Evolutionary conservation across 306 rosid species (phyloP), one percentile per base, ranked within the genome.

Genomic region (Dryas alaskensis): DNA sequence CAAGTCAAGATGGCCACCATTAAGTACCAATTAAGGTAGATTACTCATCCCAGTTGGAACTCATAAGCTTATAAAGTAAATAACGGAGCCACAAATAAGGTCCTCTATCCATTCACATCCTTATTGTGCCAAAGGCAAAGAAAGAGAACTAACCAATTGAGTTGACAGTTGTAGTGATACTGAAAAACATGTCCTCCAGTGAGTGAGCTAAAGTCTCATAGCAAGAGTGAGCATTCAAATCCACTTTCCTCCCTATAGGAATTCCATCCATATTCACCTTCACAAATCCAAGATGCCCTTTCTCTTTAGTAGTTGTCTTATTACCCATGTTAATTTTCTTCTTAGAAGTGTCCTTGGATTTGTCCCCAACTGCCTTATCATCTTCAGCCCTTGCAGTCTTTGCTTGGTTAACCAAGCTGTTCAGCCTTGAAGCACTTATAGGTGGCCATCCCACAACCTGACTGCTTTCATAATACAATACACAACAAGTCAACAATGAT

Each of bases 401-500:
- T 57, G 89, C 84, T 53, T 82, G 93, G 87, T 84, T 86, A 44
- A 78, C 84, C 77, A 89, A 73, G 85, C 93, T 80, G 78, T 84
- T 83, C 78, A 89, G 81, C 81, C 93, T 89, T 49, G 86, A 69
- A 54, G 93, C 78, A 71, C 89, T 86, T 49, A 89, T 66, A 39
- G 93, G 93, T 50, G 93, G 93, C 93, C 93, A 89, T 67, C 93
- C 93, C 82, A 89, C 91, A 62, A 86, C 89, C 69, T 84, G 93
- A 78, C 93, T 89, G 89, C 73, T 82, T 76, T 73, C 76, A 52
- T 2, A 60, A 65, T 3, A 48, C 43, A 65, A 52, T 66, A 43
- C 13, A 44, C 44, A 49, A 78, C 22, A 22, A 22, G 22, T 22
- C 22, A 22, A 22, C 25, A 45, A 65, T 60, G 37, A 31, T 1